Base-by-base conservation (phyloP, 495 filamentous ascomycete species). In the Aspergillus saccharolyticus region DNA sequence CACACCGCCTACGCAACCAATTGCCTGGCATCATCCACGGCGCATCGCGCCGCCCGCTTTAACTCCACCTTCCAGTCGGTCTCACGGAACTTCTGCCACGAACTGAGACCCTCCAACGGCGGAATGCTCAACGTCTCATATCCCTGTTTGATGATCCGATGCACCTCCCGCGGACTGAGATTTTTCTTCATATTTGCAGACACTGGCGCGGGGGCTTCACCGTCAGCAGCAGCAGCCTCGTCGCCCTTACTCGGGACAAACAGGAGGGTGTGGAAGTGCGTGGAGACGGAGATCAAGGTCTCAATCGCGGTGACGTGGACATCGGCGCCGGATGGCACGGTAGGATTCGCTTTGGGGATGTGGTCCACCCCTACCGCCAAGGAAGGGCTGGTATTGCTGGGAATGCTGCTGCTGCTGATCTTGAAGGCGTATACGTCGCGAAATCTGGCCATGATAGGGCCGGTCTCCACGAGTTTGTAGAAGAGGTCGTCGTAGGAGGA, bases 391-490 rank as follows among this genome's bases (percentile, higher is more conserved):
- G 7, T 12, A 22, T 18, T 59, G 63, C 63, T 43, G 61, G 45
- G 61, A n/a, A 54, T 50, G 28, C 25, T 2, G 49, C 21, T 7
- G 66, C 48, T 22, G 54, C 22, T 22, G 65, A 60, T 33, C 45
- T 65, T 64, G 30, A 70, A 58, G 18, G 59, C 48, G 71, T 91
- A 97, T 2, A 80, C 85, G 62, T 89, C 85, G 19, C 90, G 82
- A 72, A 97, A 96, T 71, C 90, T 91, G 21, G 81, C 74, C 42
- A 98, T 79, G 33, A 90, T 81, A 47, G 96, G 90, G 3, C 91
- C 91, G 16, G 84, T 88, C 71, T 98, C 94, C 48, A 97, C 90
- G 15, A 98, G 80, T 73, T 98, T 98, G 78, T 98, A 98, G 73
- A 98, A 96, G 12, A 98, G 79, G 66, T 97, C 95, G 64, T 98